phyloP scores from a whole-genome alignment of 1,284 basidiomycete species.

The Fomitopsis schrenkii region DNA sequence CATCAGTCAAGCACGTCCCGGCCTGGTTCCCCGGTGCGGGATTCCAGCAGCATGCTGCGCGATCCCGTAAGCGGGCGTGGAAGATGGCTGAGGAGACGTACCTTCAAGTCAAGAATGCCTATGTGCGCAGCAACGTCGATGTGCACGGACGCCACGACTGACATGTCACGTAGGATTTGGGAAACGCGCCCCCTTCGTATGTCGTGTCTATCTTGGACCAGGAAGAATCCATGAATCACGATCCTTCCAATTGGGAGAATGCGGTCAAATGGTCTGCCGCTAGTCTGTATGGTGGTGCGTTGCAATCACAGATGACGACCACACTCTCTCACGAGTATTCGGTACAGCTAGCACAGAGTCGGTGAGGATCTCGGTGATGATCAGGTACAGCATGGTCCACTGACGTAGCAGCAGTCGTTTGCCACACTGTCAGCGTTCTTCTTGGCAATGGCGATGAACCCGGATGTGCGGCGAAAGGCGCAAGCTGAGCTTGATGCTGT shows the following conservation, averaged over 20 bases:
- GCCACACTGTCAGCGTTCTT: constrained; percentile 17
- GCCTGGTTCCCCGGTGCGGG: constrained; percentile 18
- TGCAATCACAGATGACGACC: background rate
- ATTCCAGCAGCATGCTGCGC: constrained; percentile 22
- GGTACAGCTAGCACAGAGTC: background rate
- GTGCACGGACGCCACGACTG: background rate
- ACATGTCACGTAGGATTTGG: background rate
- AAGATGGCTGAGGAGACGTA: constrained; percentile 18
- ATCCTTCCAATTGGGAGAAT: background rate
- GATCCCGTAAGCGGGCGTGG: constrained; percentile 8
- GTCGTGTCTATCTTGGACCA: background rate
- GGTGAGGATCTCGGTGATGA: background rate
- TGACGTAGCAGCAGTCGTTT: constrained; percentile 3
- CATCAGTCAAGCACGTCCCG: constrained; percentile 12
- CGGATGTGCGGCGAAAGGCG: constrained; percentile 24
- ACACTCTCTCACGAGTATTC: background rate
- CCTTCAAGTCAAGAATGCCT: constrained; percentile 16
- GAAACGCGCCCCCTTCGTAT: background rate
- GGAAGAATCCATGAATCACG: background rate
- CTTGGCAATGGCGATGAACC: constrained; percentile 25
- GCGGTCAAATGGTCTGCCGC: background rate
- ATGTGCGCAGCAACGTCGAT: constrained; percentile 2
- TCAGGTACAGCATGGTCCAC: background rate
- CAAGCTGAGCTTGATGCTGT: constrained; percentile 28
- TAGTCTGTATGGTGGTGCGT: background rate